Evolutionary conservation across 331 rosid species (phyloP), one percentile per base, ranked within the genome.

Genomic region (Acacia pycnantha): DNA sequence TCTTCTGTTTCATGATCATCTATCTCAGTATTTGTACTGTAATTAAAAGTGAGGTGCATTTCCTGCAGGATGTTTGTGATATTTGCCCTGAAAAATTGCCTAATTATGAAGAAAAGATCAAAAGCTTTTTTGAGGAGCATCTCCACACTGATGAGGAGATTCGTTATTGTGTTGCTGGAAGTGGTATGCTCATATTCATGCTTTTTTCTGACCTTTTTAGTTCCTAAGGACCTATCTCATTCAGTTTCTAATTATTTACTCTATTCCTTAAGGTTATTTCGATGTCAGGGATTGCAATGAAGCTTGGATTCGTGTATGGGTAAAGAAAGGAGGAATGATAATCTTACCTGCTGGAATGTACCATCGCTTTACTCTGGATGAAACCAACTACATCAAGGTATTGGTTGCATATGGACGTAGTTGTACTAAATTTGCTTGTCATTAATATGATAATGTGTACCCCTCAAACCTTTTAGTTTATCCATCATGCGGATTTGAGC

Each of bases 81-180:
- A 87, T 96, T 82, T 89, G 90, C 86, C 99, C 97, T 3, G 98
- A 94, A 83, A 96, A 92, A 85, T 86, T 96, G 74, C 98, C 98
- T 71, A 96, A 96, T 76, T 96, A 96, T 84, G 98, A 96, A 76
- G 91, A 87, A 91, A 96, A 96, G 92, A 91, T 96, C 82, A 96
- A 92, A 77, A 90, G 6, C 81, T 96, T 96, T 56, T 96, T 88
- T 64, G 98, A 92, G 81, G 99, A 96, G 80, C 99, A 96, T 77
- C 95, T 96, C 81, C 98, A 96, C 87, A 92, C 93, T 6, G 99
- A 96, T 47, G 99, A 96, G 91, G 98, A 96, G 92, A 96, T 96
- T 83, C 95, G 99, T 76, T 96, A 89, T 11, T 47, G 82, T 84
- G 97, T 87, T 74, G 97, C 92, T 59, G 99, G 99, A 85, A 96